Conservation (phyloP, 1,284 basidiomycete species). For the Ustilago tritici region DNA sequence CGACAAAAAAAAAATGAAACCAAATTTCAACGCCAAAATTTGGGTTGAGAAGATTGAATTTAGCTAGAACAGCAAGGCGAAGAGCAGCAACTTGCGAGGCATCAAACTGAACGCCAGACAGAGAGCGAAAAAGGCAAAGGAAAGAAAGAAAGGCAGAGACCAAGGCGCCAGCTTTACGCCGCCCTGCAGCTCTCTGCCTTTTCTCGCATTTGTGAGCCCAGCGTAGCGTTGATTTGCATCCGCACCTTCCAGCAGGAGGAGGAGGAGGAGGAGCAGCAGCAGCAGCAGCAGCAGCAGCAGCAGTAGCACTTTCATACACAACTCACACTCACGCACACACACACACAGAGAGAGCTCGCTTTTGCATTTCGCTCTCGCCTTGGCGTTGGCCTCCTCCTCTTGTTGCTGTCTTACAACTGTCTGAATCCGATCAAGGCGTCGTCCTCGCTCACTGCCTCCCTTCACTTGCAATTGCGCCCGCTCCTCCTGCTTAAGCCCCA, state of each 20-base stretch:
- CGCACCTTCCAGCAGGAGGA: no score
- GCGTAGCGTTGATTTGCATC: no score
- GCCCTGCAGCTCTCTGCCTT: no score
- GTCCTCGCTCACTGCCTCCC: neutral
- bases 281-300: neutral
- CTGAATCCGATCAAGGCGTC: constrained; percentile 1
- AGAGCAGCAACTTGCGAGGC: neutral
- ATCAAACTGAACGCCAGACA: no score
- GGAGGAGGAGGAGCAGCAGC: neutral
- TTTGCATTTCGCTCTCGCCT: constrained; percentile 1
- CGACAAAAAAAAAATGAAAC: neutral
- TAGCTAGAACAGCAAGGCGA: neutral
- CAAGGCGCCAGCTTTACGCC: no score
- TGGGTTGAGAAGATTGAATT: neutral
- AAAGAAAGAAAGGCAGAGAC: no score
- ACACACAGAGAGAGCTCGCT: neutral
- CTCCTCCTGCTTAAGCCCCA: neutral
- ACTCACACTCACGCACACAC: neutral
- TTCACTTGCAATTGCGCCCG: neutral
- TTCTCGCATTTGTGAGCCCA: no score
- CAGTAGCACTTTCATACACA: neutral
- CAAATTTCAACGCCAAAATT: neutral
- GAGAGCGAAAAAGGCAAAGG: no score
- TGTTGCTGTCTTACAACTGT: neutral
- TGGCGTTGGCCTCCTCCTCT: neutral